phyloP scores from a whole-genome alignment of 2,329 filamentous ascomycete genomes.

The Diaporthe sp. region DNA sequence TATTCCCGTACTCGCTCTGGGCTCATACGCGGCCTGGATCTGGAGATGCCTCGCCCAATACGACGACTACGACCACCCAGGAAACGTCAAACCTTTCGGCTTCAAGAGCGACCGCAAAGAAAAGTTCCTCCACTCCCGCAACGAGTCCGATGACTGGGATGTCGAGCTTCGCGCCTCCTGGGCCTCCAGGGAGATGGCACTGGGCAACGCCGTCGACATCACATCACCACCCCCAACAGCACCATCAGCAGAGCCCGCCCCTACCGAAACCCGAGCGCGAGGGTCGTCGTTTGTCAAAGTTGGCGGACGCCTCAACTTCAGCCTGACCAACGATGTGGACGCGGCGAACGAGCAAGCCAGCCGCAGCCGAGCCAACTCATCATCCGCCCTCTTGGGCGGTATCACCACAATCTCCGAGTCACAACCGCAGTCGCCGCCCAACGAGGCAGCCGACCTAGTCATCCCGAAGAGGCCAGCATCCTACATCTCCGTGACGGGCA shows the following conservation, averaged over 20 bases:
- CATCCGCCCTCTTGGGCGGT: constrained; percentile 35
- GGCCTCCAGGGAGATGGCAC: constrained; percentile 42
- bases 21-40: constrained; percentile 60
- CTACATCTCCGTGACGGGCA: constrained; percentile 34
- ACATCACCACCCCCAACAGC: constrained; percentile 31
- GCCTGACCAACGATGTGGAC: constrained; percentile 28
- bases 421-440: not conserved
- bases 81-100: constrained; percentile 64
- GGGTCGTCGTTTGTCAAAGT: constrained; percentile 38
- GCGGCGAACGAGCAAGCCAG: not conserved
- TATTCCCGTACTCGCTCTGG: constrained; percentile 57
- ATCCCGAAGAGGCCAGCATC: constrained; percentile 34
- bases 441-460: not conserved
- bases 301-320: constrained; percentile 36
- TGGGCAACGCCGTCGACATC: constrained; percentile 45
- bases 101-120: constrained; percentile 49
- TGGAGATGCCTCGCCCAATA: constrained; percentile 63
- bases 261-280: constrained; percentile 12
- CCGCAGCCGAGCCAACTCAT: constrained; percentile 36
- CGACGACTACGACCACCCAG: constrained; percentile 64
- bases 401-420: constrained; percentile 35
- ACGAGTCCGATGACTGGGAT: constrained; percentile 40
- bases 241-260: constrained; percentile 37
- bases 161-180: constrained; percentile 29
- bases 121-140: constrained; percentile 20